Evolutionary conservation across 345 rosid species (phyloP).

Genomic region (Dipteronia dyeriana): DNA sequence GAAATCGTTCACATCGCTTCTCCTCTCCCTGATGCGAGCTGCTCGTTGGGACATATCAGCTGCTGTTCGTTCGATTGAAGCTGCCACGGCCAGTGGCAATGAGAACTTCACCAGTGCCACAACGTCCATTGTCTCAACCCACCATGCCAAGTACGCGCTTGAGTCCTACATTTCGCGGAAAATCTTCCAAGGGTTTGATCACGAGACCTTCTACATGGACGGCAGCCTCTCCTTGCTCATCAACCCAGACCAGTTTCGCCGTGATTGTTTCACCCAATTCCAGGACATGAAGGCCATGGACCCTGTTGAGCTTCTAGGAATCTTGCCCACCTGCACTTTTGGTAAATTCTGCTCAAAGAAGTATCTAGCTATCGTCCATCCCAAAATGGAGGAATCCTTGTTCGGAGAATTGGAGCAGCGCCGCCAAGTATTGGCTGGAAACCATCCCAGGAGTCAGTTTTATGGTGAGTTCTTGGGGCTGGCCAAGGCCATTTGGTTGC

Average conservation of each 20-base stretch:
- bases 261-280: constrained; percentile 81
- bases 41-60: constrained; percentile 97
- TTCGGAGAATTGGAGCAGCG: constrained; percentile 81
- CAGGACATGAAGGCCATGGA: constrained; percentile 95
- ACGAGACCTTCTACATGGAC: constrained; percentile 92
- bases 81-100: constrained; percentile 38
- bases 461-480: constrained; percentile 76
- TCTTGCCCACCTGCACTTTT: constrained; percentile 79
- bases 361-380: constrained; percentile 80
- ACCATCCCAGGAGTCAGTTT: constrained; percentile 82
- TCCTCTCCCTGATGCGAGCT: constrained; percentile 79
- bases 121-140: constrained; percentile 55
- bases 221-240: constrained; percentile 83
- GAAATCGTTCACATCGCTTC: constrained; percentile 72
- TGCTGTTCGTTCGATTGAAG: constrained; percentile 89
- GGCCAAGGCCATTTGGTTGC: constrained; percentile 89
- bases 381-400: constrained; percentile 94
- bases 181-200: constrained; percentile 84
- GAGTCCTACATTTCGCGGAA: constrained; percentile 79
- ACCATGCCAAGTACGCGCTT: constrained; percentile 80
- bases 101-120: constrained; percentile 31
- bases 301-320: constrained; percentile 84
- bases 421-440: constrained; percentile 61
- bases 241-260: constrained; percentile 78
- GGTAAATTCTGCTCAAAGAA: constrained; percentile 88